Evolutionary conservation across 345 rosid genomes (phyloP), one percentile per base, ranked within the genome.

Genomic region (Populus euphratica): DNA sequence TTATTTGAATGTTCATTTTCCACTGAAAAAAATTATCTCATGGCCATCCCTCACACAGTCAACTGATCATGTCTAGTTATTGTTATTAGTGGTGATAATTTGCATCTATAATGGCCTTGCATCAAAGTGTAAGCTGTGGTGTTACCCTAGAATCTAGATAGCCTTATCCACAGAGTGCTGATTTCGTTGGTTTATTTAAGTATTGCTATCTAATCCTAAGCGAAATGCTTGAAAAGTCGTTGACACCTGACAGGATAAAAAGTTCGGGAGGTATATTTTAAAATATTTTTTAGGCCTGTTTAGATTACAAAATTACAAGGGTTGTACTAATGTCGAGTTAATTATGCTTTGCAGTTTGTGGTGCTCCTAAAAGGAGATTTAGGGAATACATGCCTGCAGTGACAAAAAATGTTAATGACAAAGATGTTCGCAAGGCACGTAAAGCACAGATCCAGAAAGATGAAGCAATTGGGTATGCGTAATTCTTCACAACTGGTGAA

Each of bases 301-400:
- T 18, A 6, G 3, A 50, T 50, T 20, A 52, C 61, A 52, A 7
- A 66, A 52, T 52, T 18, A 18, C 61, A 7, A 52, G 61, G 54
- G 61, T 20, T 52, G 8, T 20, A 21, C 3, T 52, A 52, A 52
- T 52, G n/a, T n/a, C 1, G 23, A 7, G 0, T 23, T 69, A 62
- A 36, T 41, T 17, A 2, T 65, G 47, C 14, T 70, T 70, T 85
- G 86, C 91, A 93, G 99, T 96, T 63, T 96, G 98, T 80, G 97
- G 93, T 74, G 99, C 98, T 79, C 97, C 99, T 9, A 96, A 96
- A 79, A 82, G 99, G 76, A 88, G 99, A 75, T 93, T 95, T 52
- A 93, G 85, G 86, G 73, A 87, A 21, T 96, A 90, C 77, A 73
- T 77, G 64, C 92, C 97, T 0, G 74, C 89, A n/a, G 94, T 90